A percentile compares a stretch with the other conserved stretches of the same genome.
Evolutionary conservation across 371 early-diverging fungal genomes (phyloP).

Genomic region (Capillidium heterosporum): DNA sequence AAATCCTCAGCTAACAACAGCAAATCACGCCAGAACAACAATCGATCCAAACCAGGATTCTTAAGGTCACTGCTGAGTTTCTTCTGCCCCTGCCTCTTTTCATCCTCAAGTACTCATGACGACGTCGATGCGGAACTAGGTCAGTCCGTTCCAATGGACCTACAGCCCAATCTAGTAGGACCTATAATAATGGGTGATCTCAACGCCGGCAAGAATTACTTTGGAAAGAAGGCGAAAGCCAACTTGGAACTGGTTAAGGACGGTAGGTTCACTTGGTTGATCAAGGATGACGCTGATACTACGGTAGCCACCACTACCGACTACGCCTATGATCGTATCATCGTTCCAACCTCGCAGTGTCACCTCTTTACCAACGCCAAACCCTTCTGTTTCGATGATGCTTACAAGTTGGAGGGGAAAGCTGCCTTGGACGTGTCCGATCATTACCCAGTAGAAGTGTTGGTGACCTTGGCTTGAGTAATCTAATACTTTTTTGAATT

Average conservation of each 20-base stretch:
- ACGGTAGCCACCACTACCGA: background rate
- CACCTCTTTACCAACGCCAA: background rate
- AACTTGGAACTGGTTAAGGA: background rate
- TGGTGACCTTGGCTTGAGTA: background rate
- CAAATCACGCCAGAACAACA: background rate
- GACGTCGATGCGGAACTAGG: background rate
- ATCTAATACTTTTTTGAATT: background rate
- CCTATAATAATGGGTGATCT: constrained; percentile 5
- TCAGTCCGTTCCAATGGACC: no score
- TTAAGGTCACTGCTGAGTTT: background rate
- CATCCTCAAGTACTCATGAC: background rate
- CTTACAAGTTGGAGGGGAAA: background rate
- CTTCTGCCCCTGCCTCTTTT: background rate
- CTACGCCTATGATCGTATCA: constrained; percentile 1
- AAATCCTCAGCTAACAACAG: background rate
- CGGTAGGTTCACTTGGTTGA: background rate
- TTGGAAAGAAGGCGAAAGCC: background rate
- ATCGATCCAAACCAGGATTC: background rate
- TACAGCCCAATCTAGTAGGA: background rate
- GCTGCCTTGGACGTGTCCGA: background rate
- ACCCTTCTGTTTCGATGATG: background rate
- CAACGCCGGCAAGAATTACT: constrained; percentile 2
- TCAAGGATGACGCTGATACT: constrained; percentile 1
- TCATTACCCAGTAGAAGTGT: constrained; percentile 5
- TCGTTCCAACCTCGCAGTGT: background rate